Evolutionary conservation across 768 basidiomycete genomes (phyloP).

Genomic region (Rubroboletus satanas): DNA sequence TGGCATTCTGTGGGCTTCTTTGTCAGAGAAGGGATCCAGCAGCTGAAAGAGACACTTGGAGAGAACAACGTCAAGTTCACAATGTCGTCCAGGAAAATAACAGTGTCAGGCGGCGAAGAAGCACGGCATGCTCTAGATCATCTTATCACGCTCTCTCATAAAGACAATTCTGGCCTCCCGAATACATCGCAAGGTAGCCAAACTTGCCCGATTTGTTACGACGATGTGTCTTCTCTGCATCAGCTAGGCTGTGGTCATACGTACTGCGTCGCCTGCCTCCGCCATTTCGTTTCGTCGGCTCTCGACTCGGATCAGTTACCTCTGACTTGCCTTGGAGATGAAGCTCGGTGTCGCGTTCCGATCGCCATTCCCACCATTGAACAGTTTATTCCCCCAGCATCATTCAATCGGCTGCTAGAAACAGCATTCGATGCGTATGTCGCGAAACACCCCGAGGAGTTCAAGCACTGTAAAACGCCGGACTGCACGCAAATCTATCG

Average conservation of each 20-base stretch:
- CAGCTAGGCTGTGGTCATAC: constrained; percentile 58
- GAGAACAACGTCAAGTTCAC: constrained; percentile 50
- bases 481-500: constrained; percentile 76
- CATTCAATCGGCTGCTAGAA: constrained; percentile 53
- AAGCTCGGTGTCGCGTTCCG: constrained; percentile 50
- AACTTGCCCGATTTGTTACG: constrained; percentile 55
- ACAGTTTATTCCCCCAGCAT: constrained; percentile 43
- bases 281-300: constrained; percentile 53
- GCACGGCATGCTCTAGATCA: constrained; percentile 44
- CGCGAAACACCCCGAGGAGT: constrained; percentile 53
- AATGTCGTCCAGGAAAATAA: constrained; percentile 39
- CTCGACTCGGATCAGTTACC: constrained; percentile 58
- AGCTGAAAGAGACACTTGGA: constrained; percentile 51
- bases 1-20: constrained; percentile 46
- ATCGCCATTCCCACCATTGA: constrained; percentile 54
- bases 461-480: constrained; percentile 72
- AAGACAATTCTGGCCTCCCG: constrained; percentile 6
- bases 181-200: constrained; percentile 6
- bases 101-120: constrained; percentile 54
- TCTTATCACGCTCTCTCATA: constrained; percentile 42
- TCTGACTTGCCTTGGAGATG: constrained; percentile 61
- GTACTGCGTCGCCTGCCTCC: constrained; percentile 63
- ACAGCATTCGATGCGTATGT: constrained; percentile 58
- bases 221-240: constrained; percentile 40
- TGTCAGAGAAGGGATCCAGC: constrained; percentile 44